Conservation (phyloP, 257 asterid species). For the Paulownia fortunei region DNA sequence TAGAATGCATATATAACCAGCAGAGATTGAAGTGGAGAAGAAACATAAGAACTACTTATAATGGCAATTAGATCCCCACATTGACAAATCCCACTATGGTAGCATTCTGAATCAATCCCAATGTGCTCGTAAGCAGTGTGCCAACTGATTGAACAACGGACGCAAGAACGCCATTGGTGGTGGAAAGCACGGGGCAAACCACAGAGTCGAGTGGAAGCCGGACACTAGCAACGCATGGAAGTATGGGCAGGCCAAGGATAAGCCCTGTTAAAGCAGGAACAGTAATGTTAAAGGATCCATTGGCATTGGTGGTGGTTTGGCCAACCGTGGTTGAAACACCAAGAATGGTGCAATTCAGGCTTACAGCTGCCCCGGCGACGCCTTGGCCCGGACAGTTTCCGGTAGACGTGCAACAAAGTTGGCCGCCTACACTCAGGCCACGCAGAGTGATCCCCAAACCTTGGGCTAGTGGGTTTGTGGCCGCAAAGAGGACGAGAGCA, state of each 20-base stretch:
- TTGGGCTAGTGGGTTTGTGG: not conserved
- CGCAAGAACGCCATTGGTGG: not conserved
- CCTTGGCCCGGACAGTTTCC: not conserved
- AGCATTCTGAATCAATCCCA: not conserved
- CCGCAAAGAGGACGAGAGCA: slow-evolving; percentile 9
- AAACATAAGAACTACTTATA: too few relatives aligned
- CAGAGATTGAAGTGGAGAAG: too few relatives aligned
- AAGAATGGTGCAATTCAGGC: not conserved
- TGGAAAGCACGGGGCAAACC: not conserved
- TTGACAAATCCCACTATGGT: not conserved
- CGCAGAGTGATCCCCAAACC: not conserved
- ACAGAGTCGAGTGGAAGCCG: not conserved
- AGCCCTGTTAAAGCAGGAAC: not conserved
- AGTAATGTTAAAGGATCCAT: not conserved
- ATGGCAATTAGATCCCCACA: not conserved
- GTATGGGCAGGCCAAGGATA: not conserved
- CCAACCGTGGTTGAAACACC: not conserved
- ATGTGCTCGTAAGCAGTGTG: not conserved
- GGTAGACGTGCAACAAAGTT: not conserved
- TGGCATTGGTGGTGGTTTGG: not conserved
- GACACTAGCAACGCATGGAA: not conserved
- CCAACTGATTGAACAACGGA: not conserved
- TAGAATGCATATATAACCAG: too few relatives aligned
- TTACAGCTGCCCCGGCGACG: not conserved
- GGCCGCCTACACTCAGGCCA: not conserved